phyloP scores from a whole-genome alignment of 768 basidiomycete genomes.

The Mycena rebaudengoi region DNA sequence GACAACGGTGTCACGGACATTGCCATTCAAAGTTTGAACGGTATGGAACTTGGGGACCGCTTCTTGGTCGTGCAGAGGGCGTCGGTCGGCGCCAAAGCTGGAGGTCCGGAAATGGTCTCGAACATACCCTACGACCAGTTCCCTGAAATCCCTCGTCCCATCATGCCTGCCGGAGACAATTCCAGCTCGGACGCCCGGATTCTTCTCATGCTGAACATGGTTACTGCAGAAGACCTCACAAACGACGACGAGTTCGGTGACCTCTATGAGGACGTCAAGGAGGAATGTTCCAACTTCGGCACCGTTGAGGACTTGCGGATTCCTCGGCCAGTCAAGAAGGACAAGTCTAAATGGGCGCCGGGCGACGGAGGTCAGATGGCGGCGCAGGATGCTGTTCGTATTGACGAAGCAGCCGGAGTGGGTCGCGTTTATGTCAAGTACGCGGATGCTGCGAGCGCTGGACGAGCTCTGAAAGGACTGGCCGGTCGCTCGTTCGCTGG shows the following conservation, averaged over 20 bases:
- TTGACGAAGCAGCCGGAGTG: conserved; percentile 91
- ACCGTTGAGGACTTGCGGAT: conserved; percentile 86
- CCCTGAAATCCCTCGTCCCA: conserved; percentile 86
- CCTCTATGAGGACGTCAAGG: conserved; percentile 92
- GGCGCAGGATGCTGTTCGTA: conserved; percentile 71
- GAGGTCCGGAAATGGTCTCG: conserved; percentile 67
- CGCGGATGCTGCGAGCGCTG: conserved; percentile 64
- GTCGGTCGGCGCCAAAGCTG: conserved; percentile 89
- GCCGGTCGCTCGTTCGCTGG: conserved; percentile 92
- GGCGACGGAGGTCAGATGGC: conserved; percentile 69
- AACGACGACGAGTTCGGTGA: conserved; percentile 95
- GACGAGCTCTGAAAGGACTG: conserved; percentile 80
- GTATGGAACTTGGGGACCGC: conserved; percentile 97
- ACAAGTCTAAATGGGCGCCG: conserved; percentile 78
- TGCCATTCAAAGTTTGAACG: conserved; percentile 94
- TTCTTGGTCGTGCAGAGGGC: conserved; percentile 97
- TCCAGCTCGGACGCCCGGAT: conserved; percentile 75
- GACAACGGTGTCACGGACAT: conserved; percentile 90
- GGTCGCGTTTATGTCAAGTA: conserved; percentile 97
- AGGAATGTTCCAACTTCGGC: conserved; percentile 87
- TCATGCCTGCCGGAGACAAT: conserved; percentile 84
- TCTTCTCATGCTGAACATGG: conserved; percentile 99
- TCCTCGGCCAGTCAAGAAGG: conserved; percentile 88
- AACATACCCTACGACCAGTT: conserved; percentile 82
- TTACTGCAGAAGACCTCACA: conserved; percentile 88